Evolutionary conservation across 2,329 filamentous ascomycete species (phyloP).

Genomic region (Verticillium isaacii): DNA sequence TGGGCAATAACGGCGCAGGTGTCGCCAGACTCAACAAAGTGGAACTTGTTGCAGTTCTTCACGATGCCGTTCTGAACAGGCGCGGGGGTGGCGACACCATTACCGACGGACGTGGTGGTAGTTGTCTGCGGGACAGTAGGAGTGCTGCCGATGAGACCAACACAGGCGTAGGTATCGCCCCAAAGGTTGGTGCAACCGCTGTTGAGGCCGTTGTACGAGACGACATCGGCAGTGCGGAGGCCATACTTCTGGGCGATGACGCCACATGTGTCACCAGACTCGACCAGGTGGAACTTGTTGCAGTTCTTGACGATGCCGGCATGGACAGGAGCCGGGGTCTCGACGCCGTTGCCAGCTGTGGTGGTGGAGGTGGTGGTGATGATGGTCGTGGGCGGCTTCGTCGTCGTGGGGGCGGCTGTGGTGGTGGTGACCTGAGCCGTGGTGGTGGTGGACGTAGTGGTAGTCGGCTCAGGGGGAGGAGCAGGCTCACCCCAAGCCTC

Average conservation of each 20-base stretch:
- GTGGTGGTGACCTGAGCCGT: conserved; percentile 6
- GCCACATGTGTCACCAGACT: conserved; percentile 7
- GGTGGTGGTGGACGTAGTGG: conserved; percentile 5
- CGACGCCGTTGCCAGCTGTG: background rate
- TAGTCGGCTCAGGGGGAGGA: background rate
- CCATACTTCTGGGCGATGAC: conserved; percentile 3
- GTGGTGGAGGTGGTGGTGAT: conserved; percentile 3
- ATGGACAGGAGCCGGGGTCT: conserved; percentile 12
- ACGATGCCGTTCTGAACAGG: conserved; percentile 8
- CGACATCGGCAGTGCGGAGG: conserved; percentile 9
- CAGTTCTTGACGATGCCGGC: conserved; percentile 13
- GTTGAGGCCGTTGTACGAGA: conserved; percentile 13
- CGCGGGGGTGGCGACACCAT: conserved; percentile 10
- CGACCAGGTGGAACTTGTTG: conserved; percentile 14
- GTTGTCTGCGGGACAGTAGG: conserved; percentile 1
- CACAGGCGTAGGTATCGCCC: conserved; percentile 10
- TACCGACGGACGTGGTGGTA: conserved; percentile 7
- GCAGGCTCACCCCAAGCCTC: conserved; percentile 4
- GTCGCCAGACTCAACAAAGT: conserved; percentile 3
- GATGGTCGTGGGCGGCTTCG: conserved; percentile 12
- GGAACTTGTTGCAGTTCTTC: conserved; percentile 10
- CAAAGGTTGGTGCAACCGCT: conserved; percentile 11
- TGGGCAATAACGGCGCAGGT: conserved; percentile 6
- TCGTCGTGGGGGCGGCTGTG: too few relatives aligned
- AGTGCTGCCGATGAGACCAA: conserved; percentile 3